Base-by-base conservation (phyloP, 257 asterid genomes). In the Coffea canephora region DNA sequence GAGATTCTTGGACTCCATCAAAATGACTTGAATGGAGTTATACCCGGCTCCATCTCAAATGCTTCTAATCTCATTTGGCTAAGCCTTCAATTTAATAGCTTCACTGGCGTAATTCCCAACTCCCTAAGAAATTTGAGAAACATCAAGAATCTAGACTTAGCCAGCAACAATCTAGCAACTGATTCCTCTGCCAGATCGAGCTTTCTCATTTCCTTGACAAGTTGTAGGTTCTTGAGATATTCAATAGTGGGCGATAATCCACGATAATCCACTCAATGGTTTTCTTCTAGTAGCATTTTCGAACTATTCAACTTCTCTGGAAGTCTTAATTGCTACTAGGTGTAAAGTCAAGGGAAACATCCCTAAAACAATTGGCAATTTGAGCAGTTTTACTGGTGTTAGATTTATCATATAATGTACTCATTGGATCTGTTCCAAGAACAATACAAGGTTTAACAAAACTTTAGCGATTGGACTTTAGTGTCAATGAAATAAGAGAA, bases 331-430 rank as follows among this genome's bases (percentile, higher is more conserved):
- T 0, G 79, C 81, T 5, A 0, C 0, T 14, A 8, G 2, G 0
- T 23, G 75, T 34, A 14, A 34, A 57, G 59, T 89, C 18, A 41
- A 62, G n/a, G 92, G 92, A 2, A 36, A 0, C 1, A 84, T 87
- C 64, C 87, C 91, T 6, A 10, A 52, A 8, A 81, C 72, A 59
- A 71, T 87, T 1, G 87, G 91, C 4, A 87, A 85, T 69, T 78
- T 83, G 71, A 84, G 80, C 67, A 62, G 34, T 64, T 16, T 16
- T 80, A 36, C 8, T 48, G 0, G 1, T 1, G 1, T 36, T 84
- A 36, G 4, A 6, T 0, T 21, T 81, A 1, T 8, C 7, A 0
- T n/a, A 27, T 0, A 78, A 84, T 76, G 45, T 57, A n/a, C 43
- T 84, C n/a, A 21, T 19, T 27, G 81, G 85, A 50, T 0, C 23